Base-by-base conservation (phyloP, 257 asterid species). In the Solanum acaule region DNA sequence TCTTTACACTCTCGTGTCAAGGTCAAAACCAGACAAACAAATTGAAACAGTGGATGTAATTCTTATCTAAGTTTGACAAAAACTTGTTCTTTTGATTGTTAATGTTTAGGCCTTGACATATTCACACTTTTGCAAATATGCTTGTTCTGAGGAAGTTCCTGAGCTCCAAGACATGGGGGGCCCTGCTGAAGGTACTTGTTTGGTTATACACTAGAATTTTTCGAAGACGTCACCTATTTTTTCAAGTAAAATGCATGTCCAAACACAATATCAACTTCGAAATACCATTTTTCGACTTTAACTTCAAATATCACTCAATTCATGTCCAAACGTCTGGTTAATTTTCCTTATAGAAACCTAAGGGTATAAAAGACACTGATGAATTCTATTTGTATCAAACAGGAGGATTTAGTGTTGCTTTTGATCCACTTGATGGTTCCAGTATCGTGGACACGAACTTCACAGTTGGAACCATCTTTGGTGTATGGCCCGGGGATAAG, bases 151-250 rank as follows among this genome's bases (percentile, higher is more conserved):
- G 92, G 99, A 97, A 93, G 95, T 97, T 83, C 99, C 99, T 0
- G 99, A 97, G 92, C 99, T 97, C 46, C 98, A 97, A 89, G 99
- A 97, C 88, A 97, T 97, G 99, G 98, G 95, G 89, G 99, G 99
- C 52, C 98, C 99, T 0, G 93, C 56, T 37, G 99, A 96, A 95
- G 99, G 99, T 96, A 18, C 46, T 73, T 34, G 81, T 34, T 73
- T 73, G 46, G 8, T 11, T 73, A 73, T 34, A 10, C 27, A 35
- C 44, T 35, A 34, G 40, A 71, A 20, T 31, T 34, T 73, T 5
- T 35, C 3, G 0, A 34, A 71, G 3, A 31, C n/a, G 40, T 16
- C 42, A 16, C 37, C 65, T 7, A 8, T 4, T 73, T 10, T 34
- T 73, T 10, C 46, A 73, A 34, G 49, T 73, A 73, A 73, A 34